Base-by-base conservation (phyloP, 116 monocot species). In the Thalassia testudinum region DNA sequence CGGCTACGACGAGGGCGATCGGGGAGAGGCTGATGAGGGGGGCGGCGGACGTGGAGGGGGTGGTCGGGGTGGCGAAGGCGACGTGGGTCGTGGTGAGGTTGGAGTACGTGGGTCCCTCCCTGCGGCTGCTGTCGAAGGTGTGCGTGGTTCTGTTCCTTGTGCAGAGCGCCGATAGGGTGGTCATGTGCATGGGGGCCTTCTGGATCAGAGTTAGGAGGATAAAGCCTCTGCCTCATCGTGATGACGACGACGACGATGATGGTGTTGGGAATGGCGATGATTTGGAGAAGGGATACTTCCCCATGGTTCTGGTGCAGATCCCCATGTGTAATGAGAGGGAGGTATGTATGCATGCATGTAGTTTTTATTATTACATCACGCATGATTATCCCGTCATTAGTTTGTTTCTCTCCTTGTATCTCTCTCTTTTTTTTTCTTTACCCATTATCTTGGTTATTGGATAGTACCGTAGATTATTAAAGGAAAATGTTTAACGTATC, bases 311-410 rank as follows among this genome's bases (percentile, higher is more conserved):
- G 3, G 58, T 83, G 38, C 88, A 88, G 74, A 88, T 88, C 49
- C 88, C 88, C 30, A 88, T 88, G 88, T 83, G 88, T 72, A 83
- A 88, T 43, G 87, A 88, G 72, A 84, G 59, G 49, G 90, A 90
- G 90, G 90, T 90, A 63, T 30, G 30, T 34, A n/a, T n/a, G n/a
- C n/a, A n/a, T n/a, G n/a, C n/a, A n/a, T n/a, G n/a, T n/a, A n/a
- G n/a, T n/a, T n/a, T n/a, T n/a, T n/a, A n/a, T n/a, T n/a, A n/a
- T n/a, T n/a, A n/a, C n/a, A n/a, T n/a, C n/a, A n/a, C n/a, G n/a
- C n/a, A n/a, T n/a, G n/a, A n/a, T n/a, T n/a, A n/a, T n/a, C n/a
- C n/a, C n/a, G n/a, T n/a, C n/a, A n/a, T n/a, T n/a, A n/a, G n/a
- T n/a, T n/a, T n/a, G n/a, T n/a, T n/a, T n/a, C 44, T 44, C 19